Conservation (phyloP, 169 alveolate species). For the Cryptosporidium bovis region DNA sequence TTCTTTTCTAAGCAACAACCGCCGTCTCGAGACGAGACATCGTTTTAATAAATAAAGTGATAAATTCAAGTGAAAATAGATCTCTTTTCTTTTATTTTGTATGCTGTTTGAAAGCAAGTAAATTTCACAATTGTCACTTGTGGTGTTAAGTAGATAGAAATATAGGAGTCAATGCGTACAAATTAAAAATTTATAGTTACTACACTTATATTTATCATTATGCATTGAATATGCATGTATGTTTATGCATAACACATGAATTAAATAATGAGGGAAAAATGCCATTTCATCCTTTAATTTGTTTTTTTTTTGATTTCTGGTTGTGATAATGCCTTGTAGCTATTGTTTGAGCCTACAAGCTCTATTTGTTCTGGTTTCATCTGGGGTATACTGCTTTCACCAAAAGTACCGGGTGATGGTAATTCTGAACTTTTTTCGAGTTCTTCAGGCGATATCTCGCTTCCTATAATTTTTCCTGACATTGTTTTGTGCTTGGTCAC, state of each 20-base stretch:
- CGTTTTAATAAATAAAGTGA: not conserved
- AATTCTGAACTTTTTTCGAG: constrained; percentile 10
- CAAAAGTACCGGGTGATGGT: no score
- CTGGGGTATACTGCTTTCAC: not conserved
- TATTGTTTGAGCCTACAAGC: constrained; percentile 37
- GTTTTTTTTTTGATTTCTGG: not conserved
- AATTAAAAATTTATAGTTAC: no score
- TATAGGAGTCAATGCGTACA: no score
- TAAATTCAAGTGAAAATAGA: no score
- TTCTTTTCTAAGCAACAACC: not conserved
- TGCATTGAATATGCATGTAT: no score
- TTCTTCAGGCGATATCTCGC: constrained; percentile 68
- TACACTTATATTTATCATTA: no score
- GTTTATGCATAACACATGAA: not conserved
- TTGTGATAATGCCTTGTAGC: constrained; percentile 35
- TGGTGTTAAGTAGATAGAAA: no score
- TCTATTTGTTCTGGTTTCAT: not conserved
- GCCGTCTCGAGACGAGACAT: constrained; percentile 76
- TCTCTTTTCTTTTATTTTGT: no score
- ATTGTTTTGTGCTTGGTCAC: constrained; percentile 15
- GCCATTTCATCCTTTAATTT: not conserved
- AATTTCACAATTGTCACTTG: no score
- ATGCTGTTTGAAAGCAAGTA: no score
- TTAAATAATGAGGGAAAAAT: not conserved
- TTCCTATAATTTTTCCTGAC: constrained; percentile 17